Percentiles rank a stretch among this genome's conserved stretches.
Evolutionary conservation across 106 monocot species (phyloP).

Genomic region (Vanilla planifolia): DNA sequence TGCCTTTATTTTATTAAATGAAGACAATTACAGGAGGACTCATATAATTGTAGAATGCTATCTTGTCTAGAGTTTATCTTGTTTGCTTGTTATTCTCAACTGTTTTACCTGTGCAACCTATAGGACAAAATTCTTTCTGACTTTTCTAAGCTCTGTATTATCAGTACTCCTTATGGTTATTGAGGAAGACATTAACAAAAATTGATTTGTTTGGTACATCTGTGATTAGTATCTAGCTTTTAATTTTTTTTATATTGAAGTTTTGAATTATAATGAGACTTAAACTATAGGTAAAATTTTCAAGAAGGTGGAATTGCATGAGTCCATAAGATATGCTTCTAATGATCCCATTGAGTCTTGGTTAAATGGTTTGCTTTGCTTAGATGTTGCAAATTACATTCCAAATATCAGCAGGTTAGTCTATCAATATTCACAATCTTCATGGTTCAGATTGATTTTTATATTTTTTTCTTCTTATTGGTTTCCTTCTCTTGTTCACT

Average conservation of each 20-base stretch:
- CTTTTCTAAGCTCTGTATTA: too few relatives aligned
- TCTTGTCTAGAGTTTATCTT: too few relatives aligned
- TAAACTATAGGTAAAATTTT: conserved; percentile 55
- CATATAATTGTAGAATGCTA: too few relatives aligned
- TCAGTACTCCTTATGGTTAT: too few relatives aligned
- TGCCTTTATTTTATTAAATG: too few relatives aligned
- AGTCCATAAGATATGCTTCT: conserved; percentile 95
- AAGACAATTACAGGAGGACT: too few relatives aligned
- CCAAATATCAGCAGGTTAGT: conserved; percentile 68
- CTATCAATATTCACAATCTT: not conserved
- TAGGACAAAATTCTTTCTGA: too few relatives aligned
- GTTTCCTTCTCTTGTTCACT: conserved; percentile 3
- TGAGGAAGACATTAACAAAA: too few relatives aligned
- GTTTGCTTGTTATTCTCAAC: too few relatives aligned
- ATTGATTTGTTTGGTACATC: too few relatives aligned
- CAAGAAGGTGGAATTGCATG: conserved; percentile 80
- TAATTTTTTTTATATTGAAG: conserved; percentile 5
- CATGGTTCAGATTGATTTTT: not conserved
- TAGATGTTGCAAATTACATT: conserved; percentile 77
- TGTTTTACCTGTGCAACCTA: too few relatives aligned
- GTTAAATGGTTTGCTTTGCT: conserved; percentile 87
- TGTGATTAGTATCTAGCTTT: not conserved
- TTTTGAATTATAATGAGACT: conserved; percentile 3
- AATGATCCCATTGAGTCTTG: conserved; percentile 95
- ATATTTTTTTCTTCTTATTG: not conserved